Evolutionary conservation across 192 early-diverging fungal genomes (phyloP).

Genomic region (Gonapodya prolifera): DNA sequence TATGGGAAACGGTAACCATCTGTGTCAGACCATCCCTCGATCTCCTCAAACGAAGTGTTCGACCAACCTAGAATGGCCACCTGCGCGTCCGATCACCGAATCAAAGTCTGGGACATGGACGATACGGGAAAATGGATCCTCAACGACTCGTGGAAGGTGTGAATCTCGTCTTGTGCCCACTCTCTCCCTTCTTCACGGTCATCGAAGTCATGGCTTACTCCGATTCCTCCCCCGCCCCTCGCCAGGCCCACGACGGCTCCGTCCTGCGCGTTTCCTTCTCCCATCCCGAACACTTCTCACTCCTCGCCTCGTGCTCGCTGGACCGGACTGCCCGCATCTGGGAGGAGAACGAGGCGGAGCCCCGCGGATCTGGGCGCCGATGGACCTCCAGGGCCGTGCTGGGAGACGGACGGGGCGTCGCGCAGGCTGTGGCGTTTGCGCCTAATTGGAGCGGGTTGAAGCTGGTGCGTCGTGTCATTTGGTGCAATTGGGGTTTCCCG

Average conservation of each 20-base stretch:
- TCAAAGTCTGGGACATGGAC: constrained; percentile 88
- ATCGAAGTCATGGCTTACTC: not conserved
- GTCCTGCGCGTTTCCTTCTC: constrained; percentile 80
- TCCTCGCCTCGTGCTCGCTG: constrained; percentile 83
- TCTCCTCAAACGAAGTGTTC: too few species aligned
- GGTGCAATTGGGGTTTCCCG: constrained; percentile 12
- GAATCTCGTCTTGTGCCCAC: not conserved
- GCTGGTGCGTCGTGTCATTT: constrained; percentile 30
- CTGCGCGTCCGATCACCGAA: constrained; percentile 79
- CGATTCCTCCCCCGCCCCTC: not conserved
- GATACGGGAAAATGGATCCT: constrained; percentile 59
- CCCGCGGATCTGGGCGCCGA: constrained; percentile 45
- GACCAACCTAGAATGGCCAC: constrained; percentile 39
- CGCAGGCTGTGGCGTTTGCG: constrained; percentile 83
- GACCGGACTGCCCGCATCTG: constrained; percentile 84
- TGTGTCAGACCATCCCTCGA: too few species aligned
- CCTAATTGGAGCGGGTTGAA: constrained; percentile 68
- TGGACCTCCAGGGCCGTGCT: constrained; percentile 54
- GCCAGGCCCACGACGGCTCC: constrained; percentile 70
- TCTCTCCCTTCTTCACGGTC: not conserved
- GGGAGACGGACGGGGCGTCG: constrained; percentile 52
- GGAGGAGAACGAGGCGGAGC: constrained; percentile 64
- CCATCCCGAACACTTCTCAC: constrained; percentile 93
- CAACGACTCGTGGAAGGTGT: constrained; percentile 71
- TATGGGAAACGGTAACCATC: constrained; percentile 89